Conservation (phyloP, 1,284 basidiomycete genomes). For the Apiotrichum mycotoxinovorans region DNA sequence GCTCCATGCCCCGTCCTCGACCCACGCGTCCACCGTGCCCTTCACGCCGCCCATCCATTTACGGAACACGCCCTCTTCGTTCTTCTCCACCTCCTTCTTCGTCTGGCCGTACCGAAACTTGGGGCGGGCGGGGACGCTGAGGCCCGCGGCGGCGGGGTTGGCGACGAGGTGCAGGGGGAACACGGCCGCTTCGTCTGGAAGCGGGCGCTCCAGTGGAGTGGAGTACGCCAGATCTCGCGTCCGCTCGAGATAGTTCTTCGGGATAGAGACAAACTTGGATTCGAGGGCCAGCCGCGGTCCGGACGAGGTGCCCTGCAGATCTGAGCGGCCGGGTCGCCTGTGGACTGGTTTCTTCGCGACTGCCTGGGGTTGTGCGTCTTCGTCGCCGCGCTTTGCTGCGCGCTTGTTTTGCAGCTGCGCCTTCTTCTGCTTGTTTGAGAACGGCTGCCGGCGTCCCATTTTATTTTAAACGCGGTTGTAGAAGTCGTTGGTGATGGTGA, state of each 20-base stretch:
- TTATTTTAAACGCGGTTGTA: background rate
- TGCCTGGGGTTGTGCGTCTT: conserved; percentile 3
- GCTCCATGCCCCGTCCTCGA: conserved; percentile 23
- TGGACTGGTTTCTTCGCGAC: conserved; percentile 16
- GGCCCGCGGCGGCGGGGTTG: conserved; percentile 17
- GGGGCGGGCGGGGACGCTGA: conserved; percentile 65
- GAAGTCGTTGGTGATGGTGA: background rate
- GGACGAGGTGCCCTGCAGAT: conserved; percentile 42
- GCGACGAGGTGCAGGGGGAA: conserved; percentile 46
- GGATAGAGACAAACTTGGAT: conserved; percentile 65
- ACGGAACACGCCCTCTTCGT: conserved; percentile 72
- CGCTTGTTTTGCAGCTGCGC: conserved; percentile 66
- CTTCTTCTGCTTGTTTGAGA: conserved; percentile 61
- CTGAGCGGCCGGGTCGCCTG: conserved; percentile 19
- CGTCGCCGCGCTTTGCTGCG: conserved; percentile 71
- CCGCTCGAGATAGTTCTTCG: conserved; percentile 61
- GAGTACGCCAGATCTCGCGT: conserved; percentile 60
- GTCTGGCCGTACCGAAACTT: conserved; percentile 79
- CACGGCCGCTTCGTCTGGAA: conserved; percentile 54
- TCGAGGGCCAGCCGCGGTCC: conserved; percentile 37
- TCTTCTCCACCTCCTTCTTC: conserved; percentile 79
- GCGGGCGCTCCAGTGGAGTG: conserved; percentile 60
- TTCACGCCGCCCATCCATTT: conserved; percentile 70
- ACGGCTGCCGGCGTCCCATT: background rate
- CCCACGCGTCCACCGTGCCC: conserved; percentile 58